Percentiles rank a stretch among this genome's conserved stretches.
phyloP scores from a whole-genome alignment of 164 flowering plant genomes.

The Berberis vulgaris region DNA sequence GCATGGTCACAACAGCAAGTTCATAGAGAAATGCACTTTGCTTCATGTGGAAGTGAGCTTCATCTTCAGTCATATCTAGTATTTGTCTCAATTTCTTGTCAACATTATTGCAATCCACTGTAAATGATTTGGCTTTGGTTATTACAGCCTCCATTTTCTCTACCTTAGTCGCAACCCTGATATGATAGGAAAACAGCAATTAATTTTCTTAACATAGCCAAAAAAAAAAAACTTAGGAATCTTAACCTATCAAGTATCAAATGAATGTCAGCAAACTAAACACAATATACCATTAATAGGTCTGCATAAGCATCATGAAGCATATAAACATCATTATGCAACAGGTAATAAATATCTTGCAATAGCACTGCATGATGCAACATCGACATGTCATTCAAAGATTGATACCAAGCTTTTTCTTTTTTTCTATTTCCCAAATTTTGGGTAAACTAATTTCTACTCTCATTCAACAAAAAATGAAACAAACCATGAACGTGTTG shows the following conservation, averaged over 20 bases:
- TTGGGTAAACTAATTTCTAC: no score
- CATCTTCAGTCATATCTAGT: slow-evolving; percentile 87
- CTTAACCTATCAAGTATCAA: not conserved
- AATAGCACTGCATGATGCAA: not conserved
- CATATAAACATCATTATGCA: not conserved
- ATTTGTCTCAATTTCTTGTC: slow-evolving; percentile 88
- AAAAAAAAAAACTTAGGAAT: not conserved
- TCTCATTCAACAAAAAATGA: no score
- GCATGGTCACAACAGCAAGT: slow-evolving; percentile 85
- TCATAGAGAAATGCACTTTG: slow-evolving; percentile 94
- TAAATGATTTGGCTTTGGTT: slow-evolving; percentile 49
- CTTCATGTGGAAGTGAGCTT: slow-evolving; percentile 89
- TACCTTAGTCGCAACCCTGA: slow-evolving; percentile 53
- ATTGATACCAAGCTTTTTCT: no score
- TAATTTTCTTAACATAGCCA: not conserved
- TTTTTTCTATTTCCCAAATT: no score
- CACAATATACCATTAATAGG: not conserved
- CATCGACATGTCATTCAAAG: no score
- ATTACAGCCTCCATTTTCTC: slow-evolving; percentile 60
- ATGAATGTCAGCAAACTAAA: not conserved
- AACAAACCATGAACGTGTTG: no score
- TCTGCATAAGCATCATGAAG: not conserved
- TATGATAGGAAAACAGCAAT: slow-evolving; percentile 7
- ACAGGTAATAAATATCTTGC: not conserved
- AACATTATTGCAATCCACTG: slow-evolving; percentile 74